A percentile compares a stretch with the other conserved stretches of the same genome.
These are phyloP conservation scores for Tolypocladium tundrense DNA, from an alignment of 2,329 filamentous ascomycete genomes.

Conservation along the genomic window DNA sequence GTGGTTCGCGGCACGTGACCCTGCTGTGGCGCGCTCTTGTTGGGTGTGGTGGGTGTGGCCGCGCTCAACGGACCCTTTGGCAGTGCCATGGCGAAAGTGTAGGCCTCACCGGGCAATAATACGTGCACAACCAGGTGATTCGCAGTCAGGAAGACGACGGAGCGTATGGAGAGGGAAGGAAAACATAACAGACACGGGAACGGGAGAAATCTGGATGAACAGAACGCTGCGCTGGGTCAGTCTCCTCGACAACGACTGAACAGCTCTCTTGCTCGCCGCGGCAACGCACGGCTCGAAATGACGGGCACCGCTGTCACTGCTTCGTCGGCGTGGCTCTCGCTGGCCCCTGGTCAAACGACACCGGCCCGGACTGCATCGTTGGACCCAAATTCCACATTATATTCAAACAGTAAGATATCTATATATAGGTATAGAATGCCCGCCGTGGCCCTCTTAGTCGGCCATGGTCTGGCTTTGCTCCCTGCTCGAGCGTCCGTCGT, in stretches of 20 bases:
- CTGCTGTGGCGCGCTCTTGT: background rate
- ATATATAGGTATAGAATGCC: background rate
- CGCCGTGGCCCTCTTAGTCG: background rate
- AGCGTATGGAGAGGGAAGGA: too few relatives aligned
- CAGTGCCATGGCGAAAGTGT: too few relatives aligned
- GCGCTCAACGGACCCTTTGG: too few relatives aligned
- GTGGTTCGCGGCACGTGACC: background rate
- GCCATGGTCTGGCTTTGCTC: background rate
- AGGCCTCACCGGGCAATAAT: too few relatives aligned
- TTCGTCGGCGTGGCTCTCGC: too few relatives aligned
- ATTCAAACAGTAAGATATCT: background rate
- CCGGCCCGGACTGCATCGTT: background rate
- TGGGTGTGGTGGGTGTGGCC: too few relatives aligned
- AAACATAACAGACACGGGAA: too few relatives aligned
- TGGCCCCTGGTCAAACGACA: background rate
- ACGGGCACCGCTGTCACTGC: background rate
- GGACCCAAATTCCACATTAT: background rate
- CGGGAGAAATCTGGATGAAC: background rate
- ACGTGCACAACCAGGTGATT: too few relatives aligned
- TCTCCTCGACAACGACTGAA: background rate
- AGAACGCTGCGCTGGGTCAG: background rate
- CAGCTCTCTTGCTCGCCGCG: background rate
- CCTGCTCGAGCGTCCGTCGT: background rate
- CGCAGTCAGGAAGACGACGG: too few relatives aligned
- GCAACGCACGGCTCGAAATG: background rate